Conservation (phyloP, 768 basidiomycete species). For the Phlebiopsis gigantea region DNA sequence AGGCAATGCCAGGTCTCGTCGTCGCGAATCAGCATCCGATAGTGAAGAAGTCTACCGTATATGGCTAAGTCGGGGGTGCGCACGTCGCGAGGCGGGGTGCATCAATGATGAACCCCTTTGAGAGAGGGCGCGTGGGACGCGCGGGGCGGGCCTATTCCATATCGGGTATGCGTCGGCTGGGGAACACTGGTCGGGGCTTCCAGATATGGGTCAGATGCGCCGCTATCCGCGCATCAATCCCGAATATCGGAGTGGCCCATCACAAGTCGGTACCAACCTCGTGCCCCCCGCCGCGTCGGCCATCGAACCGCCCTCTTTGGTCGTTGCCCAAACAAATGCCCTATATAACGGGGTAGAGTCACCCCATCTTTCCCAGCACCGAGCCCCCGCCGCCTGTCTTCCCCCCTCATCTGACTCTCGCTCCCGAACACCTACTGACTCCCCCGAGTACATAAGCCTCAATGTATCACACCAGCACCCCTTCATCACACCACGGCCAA, state of each 20-base stretch:
- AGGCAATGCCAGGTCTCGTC: background rate
- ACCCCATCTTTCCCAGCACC: background rate
- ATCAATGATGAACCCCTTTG: conserved; percentile 10
- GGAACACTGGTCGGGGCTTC: background rate
- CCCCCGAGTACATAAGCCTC: background rate
- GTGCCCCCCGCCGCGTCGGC: conserved; percentile 11
- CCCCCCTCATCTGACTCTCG: background rate
- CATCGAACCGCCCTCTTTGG: background rate
- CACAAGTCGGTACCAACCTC: background rate
- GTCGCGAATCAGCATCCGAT: conserved; percentile 4
- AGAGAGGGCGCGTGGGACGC: background rate
- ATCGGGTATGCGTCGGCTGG: conserved; percentile 7
- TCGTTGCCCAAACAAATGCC: background rate
- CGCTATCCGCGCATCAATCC: conserved; percentile 3
- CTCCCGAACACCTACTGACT: background rate
- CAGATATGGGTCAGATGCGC: background rate
- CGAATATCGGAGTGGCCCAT: conserved; percentile 2
- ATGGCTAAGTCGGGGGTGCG: background rate
- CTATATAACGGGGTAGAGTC: conserved; percentile 9
- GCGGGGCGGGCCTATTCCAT: background rate
- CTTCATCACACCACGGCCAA: conserved; percentile 1
- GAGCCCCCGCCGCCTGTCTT: background rate
- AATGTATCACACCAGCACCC: background rate
- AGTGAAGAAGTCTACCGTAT: background rate
- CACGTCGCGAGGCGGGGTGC: background rate